These are phyloP conservation scores for Picea abies DNA, from an alignment of 83 land plant species.

Conservation along the genomic window DNA sequence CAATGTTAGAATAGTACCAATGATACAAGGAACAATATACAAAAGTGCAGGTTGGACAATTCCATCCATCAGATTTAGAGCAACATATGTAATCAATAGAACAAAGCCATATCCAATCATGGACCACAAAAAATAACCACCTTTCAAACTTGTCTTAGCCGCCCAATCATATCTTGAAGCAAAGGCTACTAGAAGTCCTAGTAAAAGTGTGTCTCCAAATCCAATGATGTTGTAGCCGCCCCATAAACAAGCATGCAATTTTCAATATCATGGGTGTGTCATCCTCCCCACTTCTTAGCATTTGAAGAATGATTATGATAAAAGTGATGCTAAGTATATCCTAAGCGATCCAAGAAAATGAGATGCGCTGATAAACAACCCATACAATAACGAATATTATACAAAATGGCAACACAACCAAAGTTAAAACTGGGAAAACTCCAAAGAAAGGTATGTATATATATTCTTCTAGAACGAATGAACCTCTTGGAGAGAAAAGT, in stretches of 20 bases:
- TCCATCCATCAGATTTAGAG: constrained; percentile 96
- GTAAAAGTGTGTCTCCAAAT: constrained; percentile 96
- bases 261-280: too few relatives aligned
- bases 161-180: constrained; percentile 90
- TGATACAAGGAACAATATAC: constrained; percentile 94
- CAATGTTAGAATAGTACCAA: too few relatives aligned
- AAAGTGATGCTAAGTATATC: constrained; percentile 45
- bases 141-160: constrained; percentile 62
- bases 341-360: constrained; percentile 77
- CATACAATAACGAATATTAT: constrained; percentile 49
- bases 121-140: constrained; percentile 90
- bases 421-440: constrained; percentile 45
- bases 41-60: constrained; percentile 97
- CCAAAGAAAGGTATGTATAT: constrained; percentile 44
- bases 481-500: too few relatives aligned
- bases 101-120: constrained; percentile 94
- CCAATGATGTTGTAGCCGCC: constrained; percentile 97
- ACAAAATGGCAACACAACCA: constrained; percentile 50
- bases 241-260: too few relatives aligned
- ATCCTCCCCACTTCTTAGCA: too few relatives aligned
- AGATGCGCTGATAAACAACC: constrained; percentile 52
- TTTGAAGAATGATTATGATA: too few relatives aligned
- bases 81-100: constrained; percentile 89
- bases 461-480: too few relatives aligned
- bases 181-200: constrained; percentile 85